Evolutionary conservation across 345 rosid species (phyloP).

Genomic region (Syzygium oleosum): DNA sequence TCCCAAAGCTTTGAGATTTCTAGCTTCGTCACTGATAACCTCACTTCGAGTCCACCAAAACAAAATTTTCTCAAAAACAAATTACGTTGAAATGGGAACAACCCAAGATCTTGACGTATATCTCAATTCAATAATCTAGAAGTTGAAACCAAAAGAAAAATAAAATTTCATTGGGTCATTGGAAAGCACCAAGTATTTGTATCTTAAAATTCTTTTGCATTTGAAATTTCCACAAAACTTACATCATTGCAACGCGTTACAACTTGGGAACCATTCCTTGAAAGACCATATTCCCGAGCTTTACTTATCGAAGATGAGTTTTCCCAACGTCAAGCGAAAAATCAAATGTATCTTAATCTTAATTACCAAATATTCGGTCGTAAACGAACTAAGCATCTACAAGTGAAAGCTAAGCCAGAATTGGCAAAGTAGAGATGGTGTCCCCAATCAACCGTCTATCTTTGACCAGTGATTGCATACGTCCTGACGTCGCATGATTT

Average conservation of each 20-base stretch:
- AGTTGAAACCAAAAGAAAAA: not conserved
- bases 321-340: too few relatives aligned
- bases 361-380: too few relatives aligned
- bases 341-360: too few relatives aligned
- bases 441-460: not conserved
- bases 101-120: not conserved
- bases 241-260: too few relatives aligned
- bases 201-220: not conserved
- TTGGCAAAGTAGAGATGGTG: not conserved
- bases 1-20: not conserved
- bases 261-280: too few relatives aligned
- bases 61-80: not conserved
- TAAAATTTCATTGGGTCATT: not conserved
- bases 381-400: too few relatives aligned
- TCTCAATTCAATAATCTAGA: not conserved
- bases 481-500: not conserved
- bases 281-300: too few relatives aligned
- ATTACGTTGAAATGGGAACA: not conserved
- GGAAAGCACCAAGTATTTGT: not conserved
- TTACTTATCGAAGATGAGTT: too few relatives aligned
- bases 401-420: not conserved
- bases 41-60: not conserved
- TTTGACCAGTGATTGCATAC: not conserved
- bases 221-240: not conserved
- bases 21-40: not conserved